These are phyloP conservation scores for Bromus sterilis DNA, from an alignment of 176 grass and related monocot genomes.

Conservation along the genomic window DNA sequence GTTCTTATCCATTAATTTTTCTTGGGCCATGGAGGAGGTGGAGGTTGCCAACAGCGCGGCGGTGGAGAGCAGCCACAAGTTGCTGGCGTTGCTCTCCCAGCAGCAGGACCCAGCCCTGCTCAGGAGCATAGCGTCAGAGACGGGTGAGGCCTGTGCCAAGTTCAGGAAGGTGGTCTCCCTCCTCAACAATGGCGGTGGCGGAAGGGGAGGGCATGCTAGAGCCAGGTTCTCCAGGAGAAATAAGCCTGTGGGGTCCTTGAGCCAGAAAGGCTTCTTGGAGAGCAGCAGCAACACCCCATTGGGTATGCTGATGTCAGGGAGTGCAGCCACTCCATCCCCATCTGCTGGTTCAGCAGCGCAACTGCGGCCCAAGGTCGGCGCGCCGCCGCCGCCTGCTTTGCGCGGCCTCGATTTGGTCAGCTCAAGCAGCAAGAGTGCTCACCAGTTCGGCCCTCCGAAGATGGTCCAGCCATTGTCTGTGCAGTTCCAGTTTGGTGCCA, in stretches of 20 bases:
- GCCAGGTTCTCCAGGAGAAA: constrained; percentile 38
- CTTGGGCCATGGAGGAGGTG: constrained; percentile 58
- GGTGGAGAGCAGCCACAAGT: constrained; percentile 68
- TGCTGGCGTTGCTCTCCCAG: constrained; percentile 59
- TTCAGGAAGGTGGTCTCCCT: constrained; percentile 74
- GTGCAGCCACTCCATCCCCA: constrained; percentile 10
- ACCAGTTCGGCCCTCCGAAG: constrained; percentile 28
- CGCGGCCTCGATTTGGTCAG: constrained; percentile 21
- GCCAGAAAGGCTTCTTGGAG: constrained; percentile 45
- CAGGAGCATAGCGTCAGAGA: constrained; percentile 46
- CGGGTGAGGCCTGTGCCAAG: constrained; percentile 52
- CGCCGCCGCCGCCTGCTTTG: not conserved
- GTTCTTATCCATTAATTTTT: not conserved
- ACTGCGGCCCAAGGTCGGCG: constrained; percentile 10
- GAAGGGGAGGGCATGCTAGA: constrained; percentile 47
- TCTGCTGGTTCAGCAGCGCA: constrained; percentile 32
- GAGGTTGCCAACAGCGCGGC: constrained; percentile 73
- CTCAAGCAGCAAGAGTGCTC: constrained; percentile 9
- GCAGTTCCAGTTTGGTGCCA: constrained; percentile 40
- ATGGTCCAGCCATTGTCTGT: constrained; percentile 39
- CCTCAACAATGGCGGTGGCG: constrained; percentile 17
- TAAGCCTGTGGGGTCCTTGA: constrained; percentile 18
- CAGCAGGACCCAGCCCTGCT: constrained; percentile 47
- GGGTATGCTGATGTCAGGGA: constrained; percentile 5
- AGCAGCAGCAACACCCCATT: not conserved